Percentiles rank a stretch among this genome's conserved stretches.
These are phyloP conservation scores for Paralagenidium karlingii DNA, from an alignment of 352 stramenopile genomes.

Conservation along the genomic window DNA sequence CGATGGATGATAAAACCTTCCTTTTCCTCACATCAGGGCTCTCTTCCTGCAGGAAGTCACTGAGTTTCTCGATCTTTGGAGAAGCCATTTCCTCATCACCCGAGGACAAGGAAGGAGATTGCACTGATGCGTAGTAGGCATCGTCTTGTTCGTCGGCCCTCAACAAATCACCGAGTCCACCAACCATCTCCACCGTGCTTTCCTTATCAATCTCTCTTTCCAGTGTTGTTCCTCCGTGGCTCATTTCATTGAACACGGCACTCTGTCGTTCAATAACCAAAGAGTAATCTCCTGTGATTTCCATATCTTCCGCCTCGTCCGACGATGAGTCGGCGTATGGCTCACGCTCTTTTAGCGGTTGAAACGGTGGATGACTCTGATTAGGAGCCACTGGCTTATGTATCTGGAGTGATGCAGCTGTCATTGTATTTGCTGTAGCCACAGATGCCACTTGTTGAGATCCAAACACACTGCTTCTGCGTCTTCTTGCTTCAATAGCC, in stretches of 20 bases:
- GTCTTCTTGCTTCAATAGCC: too few species aligned
- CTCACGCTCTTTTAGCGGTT: constrained; percentile 8
- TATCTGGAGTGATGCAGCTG: too few species aligned
- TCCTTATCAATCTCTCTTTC: neutral
- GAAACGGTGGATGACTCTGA: too few species aligned
- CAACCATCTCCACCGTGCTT: neutral
- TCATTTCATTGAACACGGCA: constrained; percentile 17
- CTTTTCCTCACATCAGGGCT: constrained; percentile 3
- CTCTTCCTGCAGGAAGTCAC: neutral
- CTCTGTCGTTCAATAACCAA: too few species aligned
- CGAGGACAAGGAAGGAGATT: neutral
- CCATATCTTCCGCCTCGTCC: constrained; percentile 75
- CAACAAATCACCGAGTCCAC: neutral
- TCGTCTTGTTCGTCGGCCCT: neutral
- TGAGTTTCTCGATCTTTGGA: neutral
- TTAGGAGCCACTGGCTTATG: too few species aligned
- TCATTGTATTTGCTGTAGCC: too few species aligned
- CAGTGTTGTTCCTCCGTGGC: neutral
- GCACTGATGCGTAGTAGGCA: neutral
- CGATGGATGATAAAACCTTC: constrained; percentile 1
- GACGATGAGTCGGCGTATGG: constrained; percentile 72
- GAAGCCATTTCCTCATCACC: neutral
- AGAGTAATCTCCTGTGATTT: constrained; percentile 76
- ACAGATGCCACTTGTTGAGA: too few species aligned
- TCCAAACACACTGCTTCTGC: too few species aligned